Evolutionary conservation across 2,329 filamentous ascomycete genomes (phyloP), one percentile per base, ranked within the genome.

Genomic region (Trichoderma pleuroti): DNA sequence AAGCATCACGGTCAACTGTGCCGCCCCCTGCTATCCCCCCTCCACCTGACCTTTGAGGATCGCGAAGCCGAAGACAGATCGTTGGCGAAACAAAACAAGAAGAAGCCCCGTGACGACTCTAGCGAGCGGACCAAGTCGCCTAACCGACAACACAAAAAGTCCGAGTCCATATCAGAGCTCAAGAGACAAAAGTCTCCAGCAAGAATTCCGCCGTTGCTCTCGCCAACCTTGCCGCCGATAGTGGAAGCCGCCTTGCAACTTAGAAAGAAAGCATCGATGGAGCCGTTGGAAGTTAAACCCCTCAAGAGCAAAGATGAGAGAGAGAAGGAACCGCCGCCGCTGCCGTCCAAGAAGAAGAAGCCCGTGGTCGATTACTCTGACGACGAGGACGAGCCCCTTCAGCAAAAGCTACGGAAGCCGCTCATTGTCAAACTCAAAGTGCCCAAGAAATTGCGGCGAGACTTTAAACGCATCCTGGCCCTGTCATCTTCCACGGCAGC

Each of bases 11-110:
- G 72, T 73, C 82, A 30, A 77, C 79, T 28, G 80, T 89, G 8
- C 87, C 87, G 10, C 85, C 84, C 84, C 3, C 74, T 89, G 34
- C 75, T 89, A 16, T 89, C 87, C 0, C 87, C 87, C 1, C 78
- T 87, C 1, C 83, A 82, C 42, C 79, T 87, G 12, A 81, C 80
- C 46, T 80, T 85, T 30, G 83, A 84, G 39, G 80, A 81, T 24
- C 59, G 63, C 12, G 71, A 72, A 32, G 80, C 83, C 8, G 72
- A 74, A 1, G 72, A 76, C 68, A 74, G 4, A 71, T 71, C 28
- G 57, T 76, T 11, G 80, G 78, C 74, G 76, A 75, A 72, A 75
- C 77, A 65, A 75, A 75, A 73, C 83, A 72, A 79, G 76, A 82
- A 77, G 72, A 73, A 75, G 59, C 5, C n/a, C 12, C 76, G 75